Conservation (phyloP, 805 yeast species). For the Cyberlindnera mrakii region DNA sequence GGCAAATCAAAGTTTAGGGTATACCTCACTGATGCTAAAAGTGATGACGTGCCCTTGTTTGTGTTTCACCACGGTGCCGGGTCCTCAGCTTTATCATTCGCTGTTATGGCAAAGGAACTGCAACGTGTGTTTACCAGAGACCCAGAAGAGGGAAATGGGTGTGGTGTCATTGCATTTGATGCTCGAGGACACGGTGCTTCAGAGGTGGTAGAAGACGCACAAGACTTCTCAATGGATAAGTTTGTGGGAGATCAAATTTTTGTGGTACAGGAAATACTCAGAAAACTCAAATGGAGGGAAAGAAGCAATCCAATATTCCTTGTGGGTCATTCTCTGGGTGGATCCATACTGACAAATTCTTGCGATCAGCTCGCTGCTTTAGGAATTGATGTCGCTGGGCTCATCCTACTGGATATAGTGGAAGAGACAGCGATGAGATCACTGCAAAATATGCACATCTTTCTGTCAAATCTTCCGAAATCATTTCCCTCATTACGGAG, state of each 20-base stretch:
- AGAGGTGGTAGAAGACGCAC: slow-evolving; percentile 17
- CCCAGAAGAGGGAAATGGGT: slow-evolving; percentile 28
- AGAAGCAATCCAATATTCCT: slow-evolving; percentile 38
- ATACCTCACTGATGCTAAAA: slow-evolving; percentile 50
- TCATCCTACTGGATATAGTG: slow-evolving; percentile 82
- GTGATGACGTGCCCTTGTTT: slow-evolving; percentile 45
- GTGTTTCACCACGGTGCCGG: slow-evolving; percentile 95
- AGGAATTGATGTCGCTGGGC: slow-evolving; percentile 44
- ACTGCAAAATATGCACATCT: slow-evolving; percentile 57
- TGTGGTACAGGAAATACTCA: slow-evolving; percentile 38
- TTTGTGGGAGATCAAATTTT: slow-evolving; percentile 54
- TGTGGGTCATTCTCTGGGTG: slow-evolving; percentile 92
- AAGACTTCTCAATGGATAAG: slow-evolving; percentile 39
- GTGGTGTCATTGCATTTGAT: slow-evolving; percentile 72
- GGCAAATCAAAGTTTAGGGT: slow-evolving; percentile 38
- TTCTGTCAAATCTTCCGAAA: slow-evolving; percentile 59
- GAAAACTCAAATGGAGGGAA: slow-evolving; percentile 3
- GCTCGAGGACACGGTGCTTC: slow-evolving; percentile 81
- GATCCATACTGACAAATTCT: slow-evolving; percentile 65
- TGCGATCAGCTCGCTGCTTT: slow-evolving; percentile 23
- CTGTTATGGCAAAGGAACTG: slow-evolving; percentile 38
- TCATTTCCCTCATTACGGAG: slow-evolving; percentile 43
- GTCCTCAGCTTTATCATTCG: slow-evolving; percentile 76
- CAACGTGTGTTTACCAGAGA: slow-evolving; percentile 18
- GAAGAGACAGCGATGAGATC: slow-evolving; percentile 86